Evolutionary conservation across 495 filamentous ascomycete genomes (phyloP), one percentile per base, ranked within the genome.

Genomic region (Clavariopsis aquatica): DNA sequence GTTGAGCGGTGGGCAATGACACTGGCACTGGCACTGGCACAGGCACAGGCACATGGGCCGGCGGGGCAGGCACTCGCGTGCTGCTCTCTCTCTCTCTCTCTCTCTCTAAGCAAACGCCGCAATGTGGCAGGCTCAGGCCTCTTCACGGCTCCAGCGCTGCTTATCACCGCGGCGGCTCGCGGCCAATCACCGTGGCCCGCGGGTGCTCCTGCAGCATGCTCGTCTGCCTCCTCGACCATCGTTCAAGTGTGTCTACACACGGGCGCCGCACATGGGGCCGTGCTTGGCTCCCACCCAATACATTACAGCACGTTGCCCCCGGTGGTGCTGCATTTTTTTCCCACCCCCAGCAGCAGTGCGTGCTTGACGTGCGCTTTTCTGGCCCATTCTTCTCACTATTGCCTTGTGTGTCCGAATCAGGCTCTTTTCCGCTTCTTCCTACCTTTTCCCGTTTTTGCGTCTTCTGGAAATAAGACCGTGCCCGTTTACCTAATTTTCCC

Each of bases 221-320:
- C 51, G 51, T 2, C 23, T 5, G 19, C 26, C 24, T 43, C 38
- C 8, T 15, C 38, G 38, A 43, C 12, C 9, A 43, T 43, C 38
- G 38, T 43, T 43, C 38, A n/a, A n/a, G 12, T 9, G 31, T 34
- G 12, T 34, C n/a, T 43, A 17, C n/a, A 15, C 9, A 43, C 13
- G 38, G 38, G 38, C 38, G 6, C 38, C 38, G 38, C 12, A 43
- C 38, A 43, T 43, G 38, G 38, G 38, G 38, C 38, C 12, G 47
- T 46, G 45, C 57, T 61, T 61, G 57, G 57, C 57, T 49, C 46
- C 26, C 5, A 26, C 1, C 57, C 57, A 61, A 61, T 61, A 61
- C 57, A 49, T 61, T 46, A 47, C 15, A 12, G 46, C 57, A 61
- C 57, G 57, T 61, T 61, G 49, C 31, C 57, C 57, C 38, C 12